These are phyloP conservation scores for Syncephalis fuscata DNA, from an alignment of 371 early-diverging fungal genomes.

Conservation along the genomic window DNA sequence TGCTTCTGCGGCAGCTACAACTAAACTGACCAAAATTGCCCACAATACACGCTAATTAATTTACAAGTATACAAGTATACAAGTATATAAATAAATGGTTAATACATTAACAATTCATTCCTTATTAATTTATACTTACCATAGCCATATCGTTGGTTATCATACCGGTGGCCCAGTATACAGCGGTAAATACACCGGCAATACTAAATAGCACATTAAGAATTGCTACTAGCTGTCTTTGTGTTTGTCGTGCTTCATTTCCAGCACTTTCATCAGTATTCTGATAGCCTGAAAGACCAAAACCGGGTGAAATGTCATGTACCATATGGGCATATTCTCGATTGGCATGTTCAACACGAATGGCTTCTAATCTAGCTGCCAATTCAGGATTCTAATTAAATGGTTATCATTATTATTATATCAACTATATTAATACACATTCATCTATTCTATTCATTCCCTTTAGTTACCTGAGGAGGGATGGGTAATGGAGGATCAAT, in stretches of 20 bases:
- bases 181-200: slow-evolving; percentile 38
- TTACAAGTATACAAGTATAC: background rate
- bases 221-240: slow-evolving; percentile 27
- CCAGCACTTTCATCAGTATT: background rate
- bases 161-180: slow-evolving; percentile 27
- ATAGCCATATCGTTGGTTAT: slow-evolving; percentile 34
- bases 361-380: slow-evolving; percentile 5
- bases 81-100: no score
- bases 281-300: background rate
- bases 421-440: background rate
- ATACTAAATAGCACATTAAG: slow-evolving; percentile 42
- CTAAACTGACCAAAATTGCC: slow-evolving; percentile 23
- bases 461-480: background rate
- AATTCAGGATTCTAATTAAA: slow-evolving; percentile 7
- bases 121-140: no score
- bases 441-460: slow-evolving; percentile 4
- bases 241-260: background rate
- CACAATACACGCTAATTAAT: slow-evolving; percentile 28
- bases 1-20: slow-evolving; percentile 37
- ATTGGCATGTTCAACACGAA: slow-evolving; percentile 8
- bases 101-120: no score
- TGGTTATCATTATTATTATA: background rate
- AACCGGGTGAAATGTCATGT: slow-evolving; percentile 3
- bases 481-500: slow-evolving; percentile 2
- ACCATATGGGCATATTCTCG: slow-evolving; percentile 10